phyloP scores from a whole-genome alignment of 306 rosid species.

The Alnus rubra region DNA sequence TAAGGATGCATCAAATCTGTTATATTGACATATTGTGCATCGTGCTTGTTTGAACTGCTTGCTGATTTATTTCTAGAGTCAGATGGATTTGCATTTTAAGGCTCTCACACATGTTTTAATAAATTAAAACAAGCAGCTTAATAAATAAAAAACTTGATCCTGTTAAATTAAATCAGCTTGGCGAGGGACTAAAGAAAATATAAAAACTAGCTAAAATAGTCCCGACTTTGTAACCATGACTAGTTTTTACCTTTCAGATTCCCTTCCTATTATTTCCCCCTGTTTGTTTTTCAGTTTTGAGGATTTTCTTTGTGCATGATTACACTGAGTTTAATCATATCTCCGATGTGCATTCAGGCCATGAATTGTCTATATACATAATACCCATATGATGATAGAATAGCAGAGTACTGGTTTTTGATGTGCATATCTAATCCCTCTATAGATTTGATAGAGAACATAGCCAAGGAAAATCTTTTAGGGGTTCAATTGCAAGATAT shows the following conservation, averaged over 20 bases:
- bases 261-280: neutral
- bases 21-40: too few species aligned
- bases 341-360: neutral
- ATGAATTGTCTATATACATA: neutral
- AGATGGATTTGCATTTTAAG: too few species aligned
- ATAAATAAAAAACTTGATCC: too few species aligned
- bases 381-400: neutral
- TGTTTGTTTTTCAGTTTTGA: neutral
- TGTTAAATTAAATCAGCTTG: too few species aligned
- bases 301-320: neutral
- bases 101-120: too few species aligned
- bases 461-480: neutral
- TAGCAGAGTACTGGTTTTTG: neutral
- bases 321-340: neutral
- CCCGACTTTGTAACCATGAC: too few species aligned
- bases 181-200: too few species aligned
- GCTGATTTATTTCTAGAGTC: too few species aligned
- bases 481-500: neutral
- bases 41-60: too few species aligned
- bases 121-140: too few species aligned
- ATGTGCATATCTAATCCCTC: neutral
- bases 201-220: too few species aligned
- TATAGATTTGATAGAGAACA: neutral
- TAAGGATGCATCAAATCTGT: too few species aligned
- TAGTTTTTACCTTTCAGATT: neutral